Percentiles rank a stretch among this genome's conserved stretches.
Conservation (phyloP, 2,329 filamentous ascomycete genomes). For the Xylogone sp. region DNA sequence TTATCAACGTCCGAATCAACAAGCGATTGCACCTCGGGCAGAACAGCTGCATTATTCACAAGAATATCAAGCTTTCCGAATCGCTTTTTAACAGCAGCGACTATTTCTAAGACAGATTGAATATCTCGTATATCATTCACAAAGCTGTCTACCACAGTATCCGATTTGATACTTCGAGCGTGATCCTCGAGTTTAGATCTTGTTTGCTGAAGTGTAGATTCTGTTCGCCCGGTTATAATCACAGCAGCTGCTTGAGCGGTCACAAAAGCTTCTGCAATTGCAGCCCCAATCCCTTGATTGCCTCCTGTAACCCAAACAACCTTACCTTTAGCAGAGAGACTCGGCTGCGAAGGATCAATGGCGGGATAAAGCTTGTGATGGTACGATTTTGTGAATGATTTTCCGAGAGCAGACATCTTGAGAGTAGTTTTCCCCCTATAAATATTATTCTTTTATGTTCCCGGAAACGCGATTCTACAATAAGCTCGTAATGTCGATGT, state of each 20-base stretch:
- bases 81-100: conserved; percentile 27
- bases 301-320: conserved; percentile 8
- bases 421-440: too few relatives aligned
- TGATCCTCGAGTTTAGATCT: not conserved
- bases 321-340: conserved; percentile 28
- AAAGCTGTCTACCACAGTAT: not conserved
- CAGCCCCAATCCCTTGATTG: conserved; percentile 11
- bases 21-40: conserved; percentile 12
- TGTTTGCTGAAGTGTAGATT: not conserved
- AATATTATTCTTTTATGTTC: too few relatives aligned
- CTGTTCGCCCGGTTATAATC: conserved; percentile 19
- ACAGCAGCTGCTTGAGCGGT: conserved; percentile 19
- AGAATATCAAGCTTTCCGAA: conserved; percentile 32
- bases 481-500: too few relatives aligned
- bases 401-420: not conserved
- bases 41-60: conserved; percentile 38
- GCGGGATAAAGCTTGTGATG: conserved; percentile 31
- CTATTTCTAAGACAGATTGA: conserved; percentile 11
- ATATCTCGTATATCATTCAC: not conserved
- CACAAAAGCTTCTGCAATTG: conserved; percentile 8
- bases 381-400: conserved; percentile 32
- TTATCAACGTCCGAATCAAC: conserved; percentile 19
- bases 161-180: not conserved
- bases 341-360: conserved; percentile 35
- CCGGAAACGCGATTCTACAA: too few relatives aligned